Conservation (phyloP, 78 protist species). For the Guillardia theta region DNA sequence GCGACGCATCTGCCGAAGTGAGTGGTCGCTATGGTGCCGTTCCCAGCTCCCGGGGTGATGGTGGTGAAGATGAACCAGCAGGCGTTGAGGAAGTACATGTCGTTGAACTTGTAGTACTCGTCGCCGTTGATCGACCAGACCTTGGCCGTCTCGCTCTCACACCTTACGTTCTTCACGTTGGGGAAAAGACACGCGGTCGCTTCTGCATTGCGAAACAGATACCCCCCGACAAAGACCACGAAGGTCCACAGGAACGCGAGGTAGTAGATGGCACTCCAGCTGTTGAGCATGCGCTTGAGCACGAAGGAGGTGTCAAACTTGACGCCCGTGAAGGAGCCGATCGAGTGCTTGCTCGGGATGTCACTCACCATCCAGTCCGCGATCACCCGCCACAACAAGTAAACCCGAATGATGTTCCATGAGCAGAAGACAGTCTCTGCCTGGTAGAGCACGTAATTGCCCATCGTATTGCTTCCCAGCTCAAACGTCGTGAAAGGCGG, state of each 20-base stretch:
- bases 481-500: not conserved
- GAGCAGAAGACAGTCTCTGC: not conserved
- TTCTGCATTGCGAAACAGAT: not conserved
- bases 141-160: not conserved
- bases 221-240: not conserved
- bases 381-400: not conserved
- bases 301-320: not conserved
- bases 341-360: not conserved
- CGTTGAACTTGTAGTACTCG: not conserved
- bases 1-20: not conserved
- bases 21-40: not conserved
- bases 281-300: not conserved
- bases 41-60: not conserved
- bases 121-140: not conserved
- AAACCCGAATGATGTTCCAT: not conserved
- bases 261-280: not conserved
- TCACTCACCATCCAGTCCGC: not conserved
- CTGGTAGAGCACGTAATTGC: not conserved
- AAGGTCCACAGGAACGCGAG: not conserved
- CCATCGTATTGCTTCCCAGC: not conserved
- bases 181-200: not conserved
- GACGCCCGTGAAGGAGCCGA: not conserved
- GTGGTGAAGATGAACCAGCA: not conserved
- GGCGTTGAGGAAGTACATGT: not conserved
- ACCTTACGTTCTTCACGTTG: not conserved